Conservation (phyloP, 1,284 basidiomycete genomes). For the Coriolopsis trogii region DNA sequence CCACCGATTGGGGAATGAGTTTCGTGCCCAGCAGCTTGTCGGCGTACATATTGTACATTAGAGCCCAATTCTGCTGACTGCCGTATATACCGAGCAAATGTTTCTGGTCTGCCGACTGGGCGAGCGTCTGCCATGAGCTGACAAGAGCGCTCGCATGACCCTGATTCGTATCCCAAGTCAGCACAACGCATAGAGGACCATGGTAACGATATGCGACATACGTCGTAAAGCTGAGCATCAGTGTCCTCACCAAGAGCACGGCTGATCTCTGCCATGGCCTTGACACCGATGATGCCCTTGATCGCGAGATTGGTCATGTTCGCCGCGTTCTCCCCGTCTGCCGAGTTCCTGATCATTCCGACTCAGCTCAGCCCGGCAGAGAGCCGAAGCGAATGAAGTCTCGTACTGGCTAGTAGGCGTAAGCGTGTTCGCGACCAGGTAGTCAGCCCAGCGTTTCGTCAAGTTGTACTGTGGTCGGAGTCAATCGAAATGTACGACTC, state of each 20-base stretch:
- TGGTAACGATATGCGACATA: constrained; percentile 28
- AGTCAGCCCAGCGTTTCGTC: constrained; percentile 70
- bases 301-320: constrained; percentile 80
- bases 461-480: constrained; percentile 45
- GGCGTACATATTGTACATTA: constrained; percentile 67
- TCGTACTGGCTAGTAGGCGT: constrained; percentile 52
- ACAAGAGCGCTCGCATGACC: constrained; percentile 20
- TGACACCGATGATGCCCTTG: constrained; percentile 71
- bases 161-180: constrained; percentile 3
- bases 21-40: constrained; percentile 53
- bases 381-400: not conserved
- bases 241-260: constrained; percentile 49
- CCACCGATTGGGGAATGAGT: constrained; percentile 26
- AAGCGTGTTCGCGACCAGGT: constrained; percentile 62
- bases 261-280: constrained; percentile 63
- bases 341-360: constrained; percentile 54
- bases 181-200: not conserved
- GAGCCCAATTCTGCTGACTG: constrained; percentile 53
- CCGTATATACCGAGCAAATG: constrained; percentile 44
- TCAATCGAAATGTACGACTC: not conserved
- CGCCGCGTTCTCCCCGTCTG: constrained; percentile 44
- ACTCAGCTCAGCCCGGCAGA: not conserved
- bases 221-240: constrained; percentile 52
- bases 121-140: constrained; percentile 29
- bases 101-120: constrained; percentile 42